A percentile compares a stretch with the other conserved stretches of the same genome.
Conservation (phyloP, 73 alveolate species). For the Paraurostyla sp. region DNA sequence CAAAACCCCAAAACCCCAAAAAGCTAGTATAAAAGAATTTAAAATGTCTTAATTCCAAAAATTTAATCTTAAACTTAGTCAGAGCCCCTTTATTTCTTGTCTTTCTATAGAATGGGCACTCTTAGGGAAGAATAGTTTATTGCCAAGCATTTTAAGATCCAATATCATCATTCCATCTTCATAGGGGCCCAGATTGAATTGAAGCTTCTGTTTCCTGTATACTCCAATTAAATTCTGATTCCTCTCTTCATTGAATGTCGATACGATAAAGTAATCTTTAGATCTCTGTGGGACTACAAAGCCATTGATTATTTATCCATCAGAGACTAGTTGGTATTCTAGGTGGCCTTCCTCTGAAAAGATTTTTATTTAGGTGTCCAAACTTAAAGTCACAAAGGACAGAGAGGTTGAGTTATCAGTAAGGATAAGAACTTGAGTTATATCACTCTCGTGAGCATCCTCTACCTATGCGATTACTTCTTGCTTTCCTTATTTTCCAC, state of each 20-base stretch:
- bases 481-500: conserved; percentile 4
- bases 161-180: neutral
- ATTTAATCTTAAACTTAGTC: too few relatives aligned
- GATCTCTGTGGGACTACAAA: neutral
- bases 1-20: too few relatives aligned
- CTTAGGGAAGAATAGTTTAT: neutral
- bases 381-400: conserved; percentile 46
- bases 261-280: conserved; percentile 36
- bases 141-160: conserved; percentile 22
- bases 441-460: conserved; percentile 25
- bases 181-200: neutral
- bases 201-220: conserved; percentile 14
- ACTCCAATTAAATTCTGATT: neutral
- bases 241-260: conserved; percentile 3
- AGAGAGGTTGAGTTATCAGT: neutral
- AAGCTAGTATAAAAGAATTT: too few relatives aligned
- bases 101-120: neutral
- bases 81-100: conserved; percentile 25
- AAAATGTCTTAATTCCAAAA: too few relatives aligned
- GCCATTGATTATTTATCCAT: conserved; percentile 27
- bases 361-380: neutral
- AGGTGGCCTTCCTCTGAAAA: neutral
- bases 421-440: conserved; percentile 18
- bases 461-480: conserved; percentile 22
- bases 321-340: neutral